Base-by-base conservation (phyloP, 345 rosid species). In the Bruguiera sexangula region DNA sequence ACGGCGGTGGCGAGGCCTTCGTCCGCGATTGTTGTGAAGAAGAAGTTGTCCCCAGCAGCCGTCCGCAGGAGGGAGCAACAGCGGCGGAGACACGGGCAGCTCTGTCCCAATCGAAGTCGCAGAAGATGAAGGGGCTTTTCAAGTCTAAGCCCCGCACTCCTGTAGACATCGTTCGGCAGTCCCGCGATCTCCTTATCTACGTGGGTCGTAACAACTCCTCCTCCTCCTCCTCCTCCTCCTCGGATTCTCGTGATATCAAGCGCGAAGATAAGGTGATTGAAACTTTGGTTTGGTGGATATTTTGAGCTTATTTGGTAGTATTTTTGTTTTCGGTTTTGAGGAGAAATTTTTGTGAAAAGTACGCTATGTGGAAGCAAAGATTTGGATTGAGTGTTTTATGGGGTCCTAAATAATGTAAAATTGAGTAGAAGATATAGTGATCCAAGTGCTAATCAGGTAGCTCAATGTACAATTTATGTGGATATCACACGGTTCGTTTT, bases 101-200 rank as follows among this genome's bases (percentile, higher is more conserved):
- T 26, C 37, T 32, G 62, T 22, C n/a, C 55, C 59, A 36, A 22
- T 46, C 73, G 20, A 72, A 69, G 67, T 74, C 78, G 29, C 57
- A 78, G 56, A 87, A 82, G 77, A 88, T 89, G 97, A 94, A 94
- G 76, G 92, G 96, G 0, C 82, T 89, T 29, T 91, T 94, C 82
- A 94, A 94, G 80, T 82, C 91, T 18, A 94, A 91, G 82, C 92
- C 96, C 10, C 95, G 96, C 1, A 91, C 97, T 62, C 97, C 96
- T 0, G 83, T 74, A 53, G 99, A 95, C 64, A 73, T 87, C 70
- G 96, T 95, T 39, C 87, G 93, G 9, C 97, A 94, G 63, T 84
- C 96, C 10, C 96, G 96, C 69, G 96, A 94, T 82, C 90, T 94
- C 65, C 96, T 94, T 37, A 79, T 82, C 65, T 89, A 69, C 36